These are phyloP conservation scores for Verticillium zaregamsianum DNA, from an alignment of 2,329 filamentous ascomycete genomes.

Conservation along the genomic window DNA sequence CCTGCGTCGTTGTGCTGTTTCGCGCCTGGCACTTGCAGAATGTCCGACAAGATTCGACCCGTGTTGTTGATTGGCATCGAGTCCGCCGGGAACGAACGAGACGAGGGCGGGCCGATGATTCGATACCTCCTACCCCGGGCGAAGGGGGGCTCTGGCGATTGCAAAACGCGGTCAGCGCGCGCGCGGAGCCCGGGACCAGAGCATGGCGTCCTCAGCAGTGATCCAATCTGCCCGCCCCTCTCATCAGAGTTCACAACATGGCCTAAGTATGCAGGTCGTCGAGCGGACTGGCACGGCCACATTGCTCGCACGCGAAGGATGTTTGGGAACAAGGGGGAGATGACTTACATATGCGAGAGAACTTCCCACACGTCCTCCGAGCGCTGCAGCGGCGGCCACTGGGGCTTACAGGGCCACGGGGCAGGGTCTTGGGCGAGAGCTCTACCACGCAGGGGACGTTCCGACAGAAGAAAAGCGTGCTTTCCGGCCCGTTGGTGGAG, in stretches of 20 bases:
- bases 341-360: slow-evolving; percentile 14
- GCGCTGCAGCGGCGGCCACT: neutral
- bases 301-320: neutral
- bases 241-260: too few relatives aligned
- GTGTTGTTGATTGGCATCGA: neutral
- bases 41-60: neutral
- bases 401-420: neutral
- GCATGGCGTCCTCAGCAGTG: too few relatives aligned
- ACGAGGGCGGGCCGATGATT: too few relatives aligned
- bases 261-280: neutral
- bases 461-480: slow-evolving; percentile 1
- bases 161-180: too few relatives aligned
- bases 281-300: neutral
- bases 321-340: neutral
- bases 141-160: too few relatives aligned
- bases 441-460: neutral
- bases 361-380: neutral
- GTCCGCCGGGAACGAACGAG: neutral
- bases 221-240: too few relatives aligned
- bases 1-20: neutral
- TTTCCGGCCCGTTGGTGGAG: neutral
- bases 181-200: too few relatives aligned
- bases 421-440: neutral
- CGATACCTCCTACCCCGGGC: too few relatives aligned
- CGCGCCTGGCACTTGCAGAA: neutral